These are phyloP conservation scores for Dendrobium chrysotoxum DNA, from an alignment of 106 monocot species.

Conservation along the genomic window DNA sequence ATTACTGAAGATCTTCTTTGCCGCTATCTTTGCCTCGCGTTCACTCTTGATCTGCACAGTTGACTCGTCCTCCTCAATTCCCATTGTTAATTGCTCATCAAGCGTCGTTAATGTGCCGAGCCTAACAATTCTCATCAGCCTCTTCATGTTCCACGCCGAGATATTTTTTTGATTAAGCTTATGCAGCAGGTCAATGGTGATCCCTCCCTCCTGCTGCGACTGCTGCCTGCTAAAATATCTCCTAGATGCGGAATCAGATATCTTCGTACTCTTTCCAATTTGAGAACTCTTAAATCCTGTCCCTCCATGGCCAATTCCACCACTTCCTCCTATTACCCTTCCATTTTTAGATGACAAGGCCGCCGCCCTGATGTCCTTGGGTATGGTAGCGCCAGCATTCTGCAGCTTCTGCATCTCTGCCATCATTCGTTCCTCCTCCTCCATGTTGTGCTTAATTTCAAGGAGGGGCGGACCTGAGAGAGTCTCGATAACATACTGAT, in stretches of 20 bases:
- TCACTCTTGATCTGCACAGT: constrained; percentile 59
- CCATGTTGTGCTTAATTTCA: constrained; percentile 29
- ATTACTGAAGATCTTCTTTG: constrained; percentile 72
- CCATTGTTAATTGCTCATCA: constrained; percentile 39
- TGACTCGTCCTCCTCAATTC: constrained; percentile 38
- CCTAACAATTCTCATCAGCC: constrained; percentile 66
- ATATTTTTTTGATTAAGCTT: constrained; percentile 76
- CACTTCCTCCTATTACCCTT: constrained; percentile 7
- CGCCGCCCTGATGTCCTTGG: constrained; percentile 37
- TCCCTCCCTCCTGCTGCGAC: constrained; percentile 33
- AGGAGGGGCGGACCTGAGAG: constrained; percentile 71
- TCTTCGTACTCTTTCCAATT: constrained; percentile 33
- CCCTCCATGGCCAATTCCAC: background rate
- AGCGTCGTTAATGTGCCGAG: constrained; percentile 53
- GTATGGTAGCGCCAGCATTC: constrained; percentile 49
- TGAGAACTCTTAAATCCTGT: constrained; percentile 10
- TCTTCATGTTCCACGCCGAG: constrained; percentile 93
- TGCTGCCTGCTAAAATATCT: constrained; percentile 8
- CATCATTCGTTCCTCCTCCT: constrained; percentile 52
- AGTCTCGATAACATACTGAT: constrained; percentile 85
- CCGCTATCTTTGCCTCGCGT: constrained; percentile 68
- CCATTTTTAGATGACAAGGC: constrained; percentile 20
- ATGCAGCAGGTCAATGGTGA: constrained; percentile 58
- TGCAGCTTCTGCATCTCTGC: constrained; percentile 49
- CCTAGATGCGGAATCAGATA: constrained; percentile 17